phyloP scores from a whole-genome alignment of 257 asterid genomes.

The Solanum pinnatisectum region DNA sequence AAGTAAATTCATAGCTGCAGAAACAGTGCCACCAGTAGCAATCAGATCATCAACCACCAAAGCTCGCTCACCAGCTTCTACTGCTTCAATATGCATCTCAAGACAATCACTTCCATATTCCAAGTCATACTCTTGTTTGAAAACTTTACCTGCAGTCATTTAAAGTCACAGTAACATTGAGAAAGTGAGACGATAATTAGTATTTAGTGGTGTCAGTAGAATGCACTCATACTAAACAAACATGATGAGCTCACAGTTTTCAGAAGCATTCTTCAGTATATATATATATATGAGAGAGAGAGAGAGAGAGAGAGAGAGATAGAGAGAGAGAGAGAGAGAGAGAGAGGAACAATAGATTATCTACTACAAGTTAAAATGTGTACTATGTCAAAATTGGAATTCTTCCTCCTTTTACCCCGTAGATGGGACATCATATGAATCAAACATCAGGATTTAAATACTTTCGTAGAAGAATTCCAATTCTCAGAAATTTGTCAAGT shows the following conservation, averaged over 20 bases:
- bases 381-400: neutral
- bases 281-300: neutral
- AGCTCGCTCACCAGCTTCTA: slow-evolving; percentile 58
- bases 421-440: neutral
- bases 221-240: neutral
- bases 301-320: neutral
- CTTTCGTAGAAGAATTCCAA: neutral
- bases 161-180: neutral
- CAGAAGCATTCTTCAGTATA: neutral
- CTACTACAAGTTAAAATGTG: neutral
- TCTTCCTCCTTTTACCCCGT: neutral
- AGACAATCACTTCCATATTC: slow-evolving; percentile 90
- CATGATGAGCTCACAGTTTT: neutral
- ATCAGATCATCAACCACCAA: slow-evolving; percentile 77
- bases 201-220: neutral
- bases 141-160: slow-evolving; percentile 47
- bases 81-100: slow-evolving; percentile 81
- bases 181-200: neutral
- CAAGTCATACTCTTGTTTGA: slow-evolving; percentile 67
- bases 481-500: neutral
- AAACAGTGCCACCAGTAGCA: slow-evolving; percentile 87
- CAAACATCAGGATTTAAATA: neutral
- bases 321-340: neutral
- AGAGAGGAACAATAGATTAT: neutral
- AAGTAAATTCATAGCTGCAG: slow-evolving; percentile 69